Evolutionary conservation across 179 eudicot species (phyloP).

Genomic region (Nepenthes alata): DNA sequence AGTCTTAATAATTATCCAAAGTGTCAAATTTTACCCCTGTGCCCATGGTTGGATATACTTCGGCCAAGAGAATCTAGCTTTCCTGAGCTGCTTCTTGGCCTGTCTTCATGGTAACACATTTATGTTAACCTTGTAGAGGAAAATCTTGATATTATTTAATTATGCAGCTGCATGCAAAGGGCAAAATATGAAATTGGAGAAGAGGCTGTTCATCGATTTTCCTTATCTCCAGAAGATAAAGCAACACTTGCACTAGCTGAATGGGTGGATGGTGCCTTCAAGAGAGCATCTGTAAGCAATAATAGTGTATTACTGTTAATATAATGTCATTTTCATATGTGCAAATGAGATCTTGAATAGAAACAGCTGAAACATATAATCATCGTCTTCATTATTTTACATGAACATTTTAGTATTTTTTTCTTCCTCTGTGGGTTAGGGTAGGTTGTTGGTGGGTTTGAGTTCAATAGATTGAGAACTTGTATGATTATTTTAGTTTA

Average conservation of each 20-base stretch:
- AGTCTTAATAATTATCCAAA: too few species aligned
- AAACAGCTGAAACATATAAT: neutral
- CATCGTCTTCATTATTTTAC: too few species aligned
- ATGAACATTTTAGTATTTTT: too few species aligned
- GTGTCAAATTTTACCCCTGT: neutral
- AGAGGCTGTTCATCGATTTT: conserved; percentile 91
- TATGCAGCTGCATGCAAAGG: conserved; percentile 86
- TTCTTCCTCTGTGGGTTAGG: too few species aligned
- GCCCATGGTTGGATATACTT: neutral
- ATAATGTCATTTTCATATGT: neutral
- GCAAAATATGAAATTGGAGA: conserved; percentile 89
- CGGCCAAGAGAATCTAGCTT: neutral
- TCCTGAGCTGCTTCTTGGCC: neutral
- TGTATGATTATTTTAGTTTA: too few species aligned
- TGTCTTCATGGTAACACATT: too few species aligned
- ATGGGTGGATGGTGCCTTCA: conserved; percentile 89
- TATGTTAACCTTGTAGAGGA: too few species aligned
- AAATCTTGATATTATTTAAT: neutral
- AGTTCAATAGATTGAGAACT: too few species aligned
- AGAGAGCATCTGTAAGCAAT: conserved; percentile 64
- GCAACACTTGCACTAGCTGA: conserved; percentile 87
- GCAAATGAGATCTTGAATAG: neutral
- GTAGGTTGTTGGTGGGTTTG: too few species aligned
- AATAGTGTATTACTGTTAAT: neutral
- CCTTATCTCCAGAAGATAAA: conserved; percentile 88